Conservation (phyloP, 257 asterid genomes). For the Henckelia pumila region DNA sequence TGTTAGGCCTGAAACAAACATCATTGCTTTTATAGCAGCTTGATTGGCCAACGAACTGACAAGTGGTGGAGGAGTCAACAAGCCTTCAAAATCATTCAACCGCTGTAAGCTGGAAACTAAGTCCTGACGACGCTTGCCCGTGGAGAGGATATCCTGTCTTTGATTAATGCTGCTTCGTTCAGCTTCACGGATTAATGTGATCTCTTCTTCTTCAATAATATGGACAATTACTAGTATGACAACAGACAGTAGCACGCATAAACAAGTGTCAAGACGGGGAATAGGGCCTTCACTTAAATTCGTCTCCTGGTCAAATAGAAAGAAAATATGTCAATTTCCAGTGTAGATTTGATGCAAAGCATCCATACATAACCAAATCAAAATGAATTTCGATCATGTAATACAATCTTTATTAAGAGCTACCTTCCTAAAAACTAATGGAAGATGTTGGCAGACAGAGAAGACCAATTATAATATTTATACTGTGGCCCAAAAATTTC, state of each 20-base stretch:
- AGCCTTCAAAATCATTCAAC: conserved; percentile 78
- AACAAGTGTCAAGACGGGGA: conserved; percentile 89
- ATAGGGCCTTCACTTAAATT: conserved; percentile 91
- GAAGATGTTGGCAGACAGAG: not conserved
- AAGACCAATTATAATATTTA: not conserved
- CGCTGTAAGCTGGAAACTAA: conserved; percentile 79
- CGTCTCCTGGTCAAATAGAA: conserved; percentile 61
- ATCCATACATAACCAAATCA: conserved; percentile 19
- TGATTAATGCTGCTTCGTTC: conserved; percentile 39
- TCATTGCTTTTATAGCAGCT: conserved; percentile 92
- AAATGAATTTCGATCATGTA: conserved; percentile 15
- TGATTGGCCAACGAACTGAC: conserved; percentile 85
- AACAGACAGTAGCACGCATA: conserved; percentile 82
- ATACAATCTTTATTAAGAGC: not conserved
- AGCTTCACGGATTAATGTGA: conserved; percentile 36
- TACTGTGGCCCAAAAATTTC: not conserved
- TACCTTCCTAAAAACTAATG: conserved; percentile 12
- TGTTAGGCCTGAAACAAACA: conserved; percentile 78
- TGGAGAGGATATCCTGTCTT: conserved; percentile 42
- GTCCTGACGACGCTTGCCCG: conserved; percentile 67
- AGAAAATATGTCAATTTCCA: conserved; percentile 22
- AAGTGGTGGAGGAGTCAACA: conserved; percentile 77
- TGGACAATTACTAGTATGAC: conserved; percentile 73
- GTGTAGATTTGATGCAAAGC: conserved; percentile 23
- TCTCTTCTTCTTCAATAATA: conserved; percentile 82